A percentile compares a stretch with the other conserved stretches of the same genome.
These are phyloP conservation scores for Dictyostelium discoideum DNA, from an alignment of 78 protist species.

Conservation along the genomic window DNA sequence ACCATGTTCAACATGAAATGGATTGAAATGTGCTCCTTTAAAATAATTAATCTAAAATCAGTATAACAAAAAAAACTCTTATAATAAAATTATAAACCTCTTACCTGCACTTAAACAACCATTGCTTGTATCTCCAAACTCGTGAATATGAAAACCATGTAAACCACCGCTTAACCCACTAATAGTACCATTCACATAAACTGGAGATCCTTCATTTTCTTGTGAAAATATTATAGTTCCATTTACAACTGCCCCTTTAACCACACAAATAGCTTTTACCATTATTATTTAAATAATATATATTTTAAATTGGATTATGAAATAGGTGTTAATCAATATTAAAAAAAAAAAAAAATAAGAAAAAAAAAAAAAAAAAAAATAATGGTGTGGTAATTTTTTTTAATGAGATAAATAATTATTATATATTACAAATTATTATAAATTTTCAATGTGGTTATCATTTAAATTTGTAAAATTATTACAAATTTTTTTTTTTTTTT, in stretches of 20 bases:
- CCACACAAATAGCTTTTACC: not conserved
- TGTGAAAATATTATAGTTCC: not conserved
- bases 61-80: no score
- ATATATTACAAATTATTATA: no score
- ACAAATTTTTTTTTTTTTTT: no score
- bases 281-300: not conserved
- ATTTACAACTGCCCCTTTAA: not conserved
- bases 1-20: not conserved
- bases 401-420: no score
- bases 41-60: not conserved
- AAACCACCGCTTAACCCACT: not conserved
- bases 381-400: no score
- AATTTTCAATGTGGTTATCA: no score
- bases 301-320: not conserved
- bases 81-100: not conserved
- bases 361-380: no score
- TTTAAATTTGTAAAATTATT: no score
- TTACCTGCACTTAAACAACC: not conserved
- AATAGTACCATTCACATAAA: not conserved
- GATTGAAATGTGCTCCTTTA: not conserved
- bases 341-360: no score
- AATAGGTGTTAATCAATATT: no score
- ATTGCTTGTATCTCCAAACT: constrained; percentile 8
- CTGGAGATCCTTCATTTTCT: not conserved
- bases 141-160: constrained; percentile 8